Evolutionary conservation across 345 rosid genomes (phyloP), one percentile per base, ranked within the genome.

Genomic region (Psidium friedrichsthalianum): DNA sequence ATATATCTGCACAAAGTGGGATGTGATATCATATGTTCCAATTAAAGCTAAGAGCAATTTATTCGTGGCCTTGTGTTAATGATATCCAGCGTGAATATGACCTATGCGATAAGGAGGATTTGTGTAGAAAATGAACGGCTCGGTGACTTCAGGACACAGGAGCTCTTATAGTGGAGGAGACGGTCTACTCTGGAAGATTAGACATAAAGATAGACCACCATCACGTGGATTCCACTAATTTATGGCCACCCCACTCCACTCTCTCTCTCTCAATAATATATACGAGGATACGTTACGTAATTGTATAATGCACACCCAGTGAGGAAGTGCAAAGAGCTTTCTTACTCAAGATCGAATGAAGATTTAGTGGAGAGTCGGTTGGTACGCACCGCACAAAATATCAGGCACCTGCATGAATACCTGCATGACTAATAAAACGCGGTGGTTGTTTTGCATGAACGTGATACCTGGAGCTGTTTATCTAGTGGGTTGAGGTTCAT

Each of bases 201-300:
- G 47, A 69, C 14, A 32, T 69, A 69, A 82, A 52, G 74, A 51
- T 78, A 84, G 85, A 86, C 84, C 82, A 83, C 24, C 8, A 85
- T 92, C 91, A 90, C 87, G 91, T 93, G 95, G 94, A 93, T 56
- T 81, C 91, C 98, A 94, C 95, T 89, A 88, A 85, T 54, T 83
- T 91, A 86, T 95, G 94, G 91, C 83, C 93, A 87, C 86, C 88
- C 90, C 95, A 92, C 95, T 92, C 84, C n/a, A 53, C 80, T 54
- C 36, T 47, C 84, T 76, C 27, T 82, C 36, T 82, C 51, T 55
- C 51, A 36, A 69, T 69, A 69, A 36, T 18, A 32, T 32, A 69
- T 69, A 69, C 5, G 42, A 36, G 47, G 47, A 32, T 32, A 18
- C 36, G 57, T 36, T 32, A 18, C 24, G 47, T 36, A 69, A 69